Evolutionary conservation across 768 basidiomycete genomes (phyloP).

Genomic region (Phlegmacium glaucopus): DNA sequence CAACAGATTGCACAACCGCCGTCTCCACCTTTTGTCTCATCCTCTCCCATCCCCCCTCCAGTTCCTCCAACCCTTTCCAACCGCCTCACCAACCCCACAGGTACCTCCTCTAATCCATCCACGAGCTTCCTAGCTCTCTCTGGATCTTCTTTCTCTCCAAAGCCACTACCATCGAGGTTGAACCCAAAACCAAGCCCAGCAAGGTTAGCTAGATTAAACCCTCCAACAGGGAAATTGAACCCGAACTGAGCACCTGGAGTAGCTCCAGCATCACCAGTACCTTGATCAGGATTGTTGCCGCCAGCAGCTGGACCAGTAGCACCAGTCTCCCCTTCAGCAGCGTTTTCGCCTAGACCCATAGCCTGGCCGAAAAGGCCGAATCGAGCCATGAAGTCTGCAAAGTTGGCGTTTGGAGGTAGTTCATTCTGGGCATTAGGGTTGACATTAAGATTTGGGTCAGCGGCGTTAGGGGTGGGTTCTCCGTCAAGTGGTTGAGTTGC

Average conservation of each 20-base stretch:
- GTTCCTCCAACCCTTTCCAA: slow-evolving; percentile 50
- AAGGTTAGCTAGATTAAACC: background rate
- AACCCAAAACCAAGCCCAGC: slow-evolving; percentile 13
- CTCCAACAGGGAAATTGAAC: too few relatives aligned
- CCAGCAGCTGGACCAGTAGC: background rate
- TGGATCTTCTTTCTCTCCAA: slow-evolving; percentile 51
- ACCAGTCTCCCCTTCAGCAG: background rate
- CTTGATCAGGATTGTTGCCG: slow-evolving; percentile 13
- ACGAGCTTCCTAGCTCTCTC: slow-evolving; percentile 64
- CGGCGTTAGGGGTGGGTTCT: background rate
- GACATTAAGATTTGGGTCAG: background rate
- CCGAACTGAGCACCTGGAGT: too few relatives aligned
- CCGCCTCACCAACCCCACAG: slow-evolving; percentile 60
- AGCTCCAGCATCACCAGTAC: background rate
- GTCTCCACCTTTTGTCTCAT: slow-evolving; percentile 30
- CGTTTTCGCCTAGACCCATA: background rate
- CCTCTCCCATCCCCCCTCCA: slow-evolving; percentile 27
- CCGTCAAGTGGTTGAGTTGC: background rate
- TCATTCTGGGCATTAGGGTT: background rate
- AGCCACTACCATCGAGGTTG: background rate
- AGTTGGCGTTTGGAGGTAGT: background rate
- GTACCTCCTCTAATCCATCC: slow-evolving; percentile 62
- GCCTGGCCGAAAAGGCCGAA: slow-evolving; percentile 1
- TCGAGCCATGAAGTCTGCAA: slow-evolving; percentile 2
- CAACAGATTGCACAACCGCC: slow-evolving; percentile 73